Percentiles rank a stretch among this genome's conserved stretches.
These are phyloP conservation scores for Tuber microsphaerosporum DNA, from an alignment of 495 filamentous ascomycete species.

Conservation along the genomic window DNA sequence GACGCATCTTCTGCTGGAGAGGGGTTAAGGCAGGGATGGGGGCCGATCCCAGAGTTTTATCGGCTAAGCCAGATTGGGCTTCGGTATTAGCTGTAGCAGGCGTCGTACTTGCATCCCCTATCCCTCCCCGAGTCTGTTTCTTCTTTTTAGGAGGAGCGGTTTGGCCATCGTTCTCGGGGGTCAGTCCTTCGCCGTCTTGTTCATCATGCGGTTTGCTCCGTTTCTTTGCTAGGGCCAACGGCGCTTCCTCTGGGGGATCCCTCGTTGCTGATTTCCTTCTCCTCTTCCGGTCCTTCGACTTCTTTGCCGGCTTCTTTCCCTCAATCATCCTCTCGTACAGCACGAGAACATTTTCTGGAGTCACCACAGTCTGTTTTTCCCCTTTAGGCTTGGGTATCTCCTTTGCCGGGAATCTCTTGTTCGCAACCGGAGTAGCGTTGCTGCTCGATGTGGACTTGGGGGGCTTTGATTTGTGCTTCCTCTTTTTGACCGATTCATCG, in stretches of 20 bases:
- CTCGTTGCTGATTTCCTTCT: constrained; percentile 16
- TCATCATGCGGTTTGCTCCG: constrained; percentile 30
- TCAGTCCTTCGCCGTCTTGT: constrained; percentile 42
- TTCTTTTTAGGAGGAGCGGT: constrained; percentile 31
- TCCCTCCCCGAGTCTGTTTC: constrained; percentile 39
- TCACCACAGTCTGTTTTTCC: constrained; percentile 52
- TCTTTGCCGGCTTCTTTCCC: constrained; percentile 42
- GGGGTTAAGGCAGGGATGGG: constrained; percentile 61
- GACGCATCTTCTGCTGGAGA: constrained; percentile 83
- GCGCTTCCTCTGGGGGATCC: neutral
- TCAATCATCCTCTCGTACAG: constrained; percentile 77
- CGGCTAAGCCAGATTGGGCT: constrained; percentile 13
- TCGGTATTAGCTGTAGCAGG: constrained; percentile 24
- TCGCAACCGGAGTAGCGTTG: constrained; percentile 36
- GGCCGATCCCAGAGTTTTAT: constrained; percentile 34
- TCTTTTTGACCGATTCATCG: constrained; percentile 39
- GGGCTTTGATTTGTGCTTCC: constrained; percentile 44
- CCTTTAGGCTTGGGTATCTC: constrained; percentile 10
- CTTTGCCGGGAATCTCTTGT: constrained; percentile 37
- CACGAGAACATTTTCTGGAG: constrained; percentile 61
- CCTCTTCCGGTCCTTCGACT: constrained; percentile 22
- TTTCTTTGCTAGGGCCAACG: constrained; percentile 16
- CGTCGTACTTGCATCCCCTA: constrained; percentile 42
- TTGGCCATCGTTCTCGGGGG: constrained; percentile 43
- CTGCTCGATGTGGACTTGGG: constrained; percentile 29